Evolutionary conservation across 1,139 yeast species (phyloP).

Genomic region (Debaryomyces nepalensis): DNA sequence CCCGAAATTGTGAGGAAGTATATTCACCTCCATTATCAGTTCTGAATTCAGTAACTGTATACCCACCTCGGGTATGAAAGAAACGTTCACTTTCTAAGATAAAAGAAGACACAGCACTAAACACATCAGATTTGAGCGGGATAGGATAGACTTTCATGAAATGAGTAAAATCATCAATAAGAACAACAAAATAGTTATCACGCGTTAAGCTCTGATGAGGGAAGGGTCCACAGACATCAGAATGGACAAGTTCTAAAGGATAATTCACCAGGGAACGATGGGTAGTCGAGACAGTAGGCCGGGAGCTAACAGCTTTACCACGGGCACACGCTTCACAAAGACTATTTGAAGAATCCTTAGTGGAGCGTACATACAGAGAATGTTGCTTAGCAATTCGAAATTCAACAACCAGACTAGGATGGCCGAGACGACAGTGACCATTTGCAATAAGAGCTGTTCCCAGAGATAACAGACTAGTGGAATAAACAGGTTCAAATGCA

Average conservation of each 20-base stretch:
- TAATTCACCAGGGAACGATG: neutral
- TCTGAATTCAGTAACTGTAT: neutral
- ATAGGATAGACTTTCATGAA: neutral
- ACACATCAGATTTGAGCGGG: neutral
- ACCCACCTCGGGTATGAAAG: neutral
- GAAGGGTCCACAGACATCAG: slow-evolving; percentile 3
- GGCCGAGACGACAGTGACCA: neutral
- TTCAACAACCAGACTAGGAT: too few relatives aligned
- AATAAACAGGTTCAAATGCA: neutral
- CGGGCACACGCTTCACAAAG: neutral
- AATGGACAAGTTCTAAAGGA: slow-evolving; percentile 1
- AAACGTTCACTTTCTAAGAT: neutral
- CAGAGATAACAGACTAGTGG: too few relatives aligned
- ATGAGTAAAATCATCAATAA: slow-evolving; percentile 3
- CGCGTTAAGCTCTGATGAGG: neutral
- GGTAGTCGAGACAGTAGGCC: neutral
- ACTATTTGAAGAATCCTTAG: too few relatives aligned
- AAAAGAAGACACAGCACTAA: neutral
- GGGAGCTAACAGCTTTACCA: neutral
- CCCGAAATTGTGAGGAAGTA: neutral
- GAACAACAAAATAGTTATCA: neutral
- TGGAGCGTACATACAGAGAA: too few relatives aligned
- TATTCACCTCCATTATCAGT: slow-evolving; percentile 4
- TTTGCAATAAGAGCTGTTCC: too few relatives aligned
- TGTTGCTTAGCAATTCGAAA: too few relatives aligned